These are phyloP conservation scores for Forsythia suspensa DNA, from an alignment of 257 asterid species.

Conservation along the genomic window DNA sequence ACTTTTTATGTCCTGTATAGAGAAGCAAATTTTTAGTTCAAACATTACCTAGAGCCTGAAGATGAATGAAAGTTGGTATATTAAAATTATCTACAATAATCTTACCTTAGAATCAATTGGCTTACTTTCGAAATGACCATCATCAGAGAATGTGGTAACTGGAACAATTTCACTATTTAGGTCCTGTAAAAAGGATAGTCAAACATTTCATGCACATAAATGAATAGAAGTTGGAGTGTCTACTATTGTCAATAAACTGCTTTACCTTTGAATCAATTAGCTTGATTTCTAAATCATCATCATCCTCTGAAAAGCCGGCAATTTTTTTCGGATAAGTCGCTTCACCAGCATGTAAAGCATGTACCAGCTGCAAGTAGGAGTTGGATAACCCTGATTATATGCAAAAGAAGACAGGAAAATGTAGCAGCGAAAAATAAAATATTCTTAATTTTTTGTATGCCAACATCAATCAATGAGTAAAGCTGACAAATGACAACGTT, in stretches of 20 bases:
- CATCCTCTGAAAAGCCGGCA: constrained; percentile 51
- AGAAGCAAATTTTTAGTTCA: constrained; percentile 22
- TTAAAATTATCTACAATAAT: constrained; percentile 1
- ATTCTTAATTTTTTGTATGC: constrained; percentile 1
- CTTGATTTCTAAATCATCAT: constrained; percentile 59
- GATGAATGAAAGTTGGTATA: constrained; percentile 17
- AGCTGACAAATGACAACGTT: constrained; percentile 19
- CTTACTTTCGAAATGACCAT: constrained; percentile 48
- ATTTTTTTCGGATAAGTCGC: constrained; percentile 42
- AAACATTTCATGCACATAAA: constrained; percentile 10
- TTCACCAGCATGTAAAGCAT: constrained; percentile 57
- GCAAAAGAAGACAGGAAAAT: constrained; percentile 16
- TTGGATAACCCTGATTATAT: constrained; percentile 32
- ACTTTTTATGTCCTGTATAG: constrained; percentile 34
- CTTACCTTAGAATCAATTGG: constrained; percentile 46
- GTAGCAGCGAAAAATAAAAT: constrained; percentile 20
- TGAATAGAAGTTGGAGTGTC: constrained; percentile 10
- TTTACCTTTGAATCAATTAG: constrained; percentile 54
- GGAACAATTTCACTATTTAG: constrained; percentile 27
- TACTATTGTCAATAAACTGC: neutral
- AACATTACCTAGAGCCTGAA: constrained; percentile 10
- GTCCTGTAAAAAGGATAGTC: constrained; percentile 21
- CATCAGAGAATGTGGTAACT: constrained; percentile 40
- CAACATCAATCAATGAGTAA: constrained; percentile 4
- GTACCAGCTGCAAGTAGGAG: constrained; percentile 75